Base-by-base conservation (phyloP, 768 basidiomycete genomes). In the Lactarius hatsudake region DNA sequence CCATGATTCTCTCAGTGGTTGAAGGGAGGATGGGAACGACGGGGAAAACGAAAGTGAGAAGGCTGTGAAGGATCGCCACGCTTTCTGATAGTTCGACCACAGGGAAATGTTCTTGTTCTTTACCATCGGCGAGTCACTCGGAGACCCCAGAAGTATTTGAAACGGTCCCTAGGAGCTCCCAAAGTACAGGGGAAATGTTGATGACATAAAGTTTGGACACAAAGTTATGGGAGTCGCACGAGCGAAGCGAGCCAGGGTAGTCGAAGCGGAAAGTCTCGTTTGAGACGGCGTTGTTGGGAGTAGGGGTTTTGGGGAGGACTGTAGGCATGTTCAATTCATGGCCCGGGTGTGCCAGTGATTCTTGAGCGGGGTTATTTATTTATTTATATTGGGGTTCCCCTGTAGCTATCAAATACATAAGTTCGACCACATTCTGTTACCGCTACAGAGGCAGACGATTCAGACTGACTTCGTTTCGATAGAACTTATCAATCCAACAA, bases 181-280 rank as follows among this genome's bases (percentile, higher is more conserved):
- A 10, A 5, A 56, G 78, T 30, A 56, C 28, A 5, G 55, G 26
- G 15, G 55, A 56, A 34, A 17, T 17, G 17, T 5, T 34, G 28
- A 18, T 28, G 55, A 56, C 1, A 28, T 56, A 56, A 20, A 56
- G 28, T 8, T 32, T 30, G 4, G 28, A 28, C 3, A 56, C 7
- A 1, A 56, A 56, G 17, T 56, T 12, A 34, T 56, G 55, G 17
- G 18, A 9, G 10, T 56, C 55, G 9, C 17, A 6, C 7, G 53
- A 55, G 30, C 53, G 53, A 55, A 55, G 53, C 10, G 45, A 48
- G n/a, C n/a, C 45, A 23, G 45, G 45, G n/a, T 48, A 48, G 10
- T 48, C 10, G n/a, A 48, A 48, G 45, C 15, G 45, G 10, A 48
- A 23, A 4, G 45, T 48, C 45, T 12, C n/a, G n/a, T 12, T 10